A percentile compares a stretch with the other conserved stretches of the same genome.
These are phyloP conservation scores for Trichophaea hybrida DNA, from an alignment of 2,329 filamentous ascomycete species.

Conservation along the genomic window DNA sequence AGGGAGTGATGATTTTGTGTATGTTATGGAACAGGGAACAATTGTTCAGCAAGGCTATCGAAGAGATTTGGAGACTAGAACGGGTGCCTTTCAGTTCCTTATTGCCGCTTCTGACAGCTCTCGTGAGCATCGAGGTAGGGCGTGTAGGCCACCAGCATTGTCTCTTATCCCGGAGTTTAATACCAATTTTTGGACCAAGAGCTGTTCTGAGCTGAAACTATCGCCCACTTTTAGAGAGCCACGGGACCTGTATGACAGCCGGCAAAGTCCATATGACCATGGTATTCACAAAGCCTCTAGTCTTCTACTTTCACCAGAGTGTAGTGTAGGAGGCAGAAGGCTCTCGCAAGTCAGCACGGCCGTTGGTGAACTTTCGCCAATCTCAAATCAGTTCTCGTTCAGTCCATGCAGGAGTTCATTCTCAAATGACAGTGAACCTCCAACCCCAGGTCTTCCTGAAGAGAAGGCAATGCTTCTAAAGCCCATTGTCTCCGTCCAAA, in stretches of 20 bases:
- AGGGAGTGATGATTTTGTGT: constrained; percentile 56
- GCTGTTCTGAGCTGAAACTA: neutral
- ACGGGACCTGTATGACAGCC: too few relatives aligned
- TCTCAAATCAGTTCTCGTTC: too few relatives aligned
- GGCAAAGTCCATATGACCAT: too few relatives aligned
- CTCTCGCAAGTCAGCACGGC: neutral
- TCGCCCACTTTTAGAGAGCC: neutral
- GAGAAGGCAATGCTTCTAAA: neutral
- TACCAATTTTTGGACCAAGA: neutral
- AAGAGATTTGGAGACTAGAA: constrained; percentile 38
- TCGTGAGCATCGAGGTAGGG: neutral
- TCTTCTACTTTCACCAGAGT: neutral
- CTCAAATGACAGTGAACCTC: too few relatives aligned
- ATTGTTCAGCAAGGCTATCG: constrained; percentile 57
- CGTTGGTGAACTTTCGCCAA: too few relatives aligned
- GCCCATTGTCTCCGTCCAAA: neutral
- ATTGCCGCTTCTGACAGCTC: constrained; percentile 2
- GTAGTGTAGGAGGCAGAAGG: neutral
- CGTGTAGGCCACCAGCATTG: neutral
- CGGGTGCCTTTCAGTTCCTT: constrained; percentile 38
- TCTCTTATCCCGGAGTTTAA: neutral
- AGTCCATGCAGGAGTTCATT: too few relatives aligned
- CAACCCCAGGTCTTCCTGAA: neutral
- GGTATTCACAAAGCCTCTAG: too few relatives aligned
- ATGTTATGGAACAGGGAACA: constrained; percentile 56